Base-by-base conservation (phyloP, 192 early-diverging fungal species). In the Geranomyces variabilis region DNA sequence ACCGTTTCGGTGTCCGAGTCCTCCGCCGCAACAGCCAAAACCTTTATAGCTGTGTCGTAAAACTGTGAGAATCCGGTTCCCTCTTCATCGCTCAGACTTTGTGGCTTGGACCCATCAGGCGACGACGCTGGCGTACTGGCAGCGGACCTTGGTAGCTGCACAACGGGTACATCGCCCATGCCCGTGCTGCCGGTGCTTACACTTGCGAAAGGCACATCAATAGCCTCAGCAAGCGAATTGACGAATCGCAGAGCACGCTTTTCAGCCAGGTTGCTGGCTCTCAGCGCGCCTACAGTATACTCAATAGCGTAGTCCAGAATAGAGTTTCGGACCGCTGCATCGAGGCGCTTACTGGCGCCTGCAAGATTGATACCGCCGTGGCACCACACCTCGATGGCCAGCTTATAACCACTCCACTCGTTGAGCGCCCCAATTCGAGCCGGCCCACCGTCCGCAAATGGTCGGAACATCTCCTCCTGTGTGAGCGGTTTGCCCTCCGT, bases 371-470 rank as follows among this genome's bases (percentile, higher is more conserved):
- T 56, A 24, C 63, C 21, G 24, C 84, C 79, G 15, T 77, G 69
- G 7, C 29, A 73, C 84, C 84, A 85, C 12, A 82, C 66, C 30
- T 76, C 74, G n/a, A 79, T 60, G n/a, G 49, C 72, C 8, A 85
- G 48, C 44, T 74, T 77, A 46, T 73, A 77, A 1, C 75, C 80
- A 14, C 30, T 22, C 60, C 63, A 67, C 17, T 26, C 62, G 13
- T n/a, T 44, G 8, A 29, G 8, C 12, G 22, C n/a, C 15, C 46
- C 62, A 17, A 48, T 17, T n/a, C 53, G 22, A 17, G 22, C 26
- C 15, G 31, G 17, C 31, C 22, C 10, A 9, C 22, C 59, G 19
- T 44, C 45, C 33, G 53, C 29, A 22, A 67, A 67, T n/a, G 22
- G 29, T 4, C 51, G 22, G 2, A 70, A 30, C 17, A 21, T 8